Evolutionary conservation across 1,139 yeast species (phyloP), one percentile per base, ranked within the genome.

Genomic region (Suhomyces bokatorum): DNA sequence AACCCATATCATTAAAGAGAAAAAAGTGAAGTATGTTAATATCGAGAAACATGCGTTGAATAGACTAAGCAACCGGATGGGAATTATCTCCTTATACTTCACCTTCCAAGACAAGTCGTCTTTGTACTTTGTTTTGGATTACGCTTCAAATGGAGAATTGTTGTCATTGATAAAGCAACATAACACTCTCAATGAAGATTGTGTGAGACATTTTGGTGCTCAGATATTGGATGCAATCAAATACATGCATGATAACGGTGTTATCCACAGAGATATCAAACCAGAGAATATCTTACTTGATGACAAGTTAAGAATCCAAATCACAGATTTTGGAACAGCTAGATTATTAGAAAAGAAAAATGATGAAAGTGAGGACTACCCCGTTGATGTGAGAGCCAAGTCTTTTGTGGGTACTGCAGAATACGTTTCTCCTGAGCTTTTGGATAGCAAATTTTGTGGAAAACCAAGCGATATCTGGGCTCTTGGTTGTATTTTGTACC

Each of bases 11-110:
- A 93, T 93, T 56, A 86, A 88, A 63, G 99, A 93, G 66, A 87
- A 87, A 62, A 93, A 93, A 64, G 95, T 91, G 55, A 93, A 95
- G 65, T 95, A 93, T 60, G 99, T 93, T 48, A 91, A 91, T 59
- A 93, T 95, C 48, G 99, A 95, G 64, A 93, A 93, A 64, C 89
- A 89, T 58, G 93, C 98, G 1, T 73, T 95, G 56, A 90, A 91
- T 62, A 69, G 95, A 35, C 72, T 93, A 46, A 93, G 91, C 27
- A 83, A 85, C 45, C 49, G 75, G 37, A 58, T 63, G 36, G 99
- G 99, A 1, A 80, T 93, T 37, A 90, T 93, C 17, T 83, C 93
- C 14, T 73, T 93, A 39, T 88, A 87, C 60, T 95, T 88, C 64
- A 93, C 99, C 0, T 93, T 93, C 63, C 99, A 93, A 62, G 99